Evolutionary conservation across 2,329 filamentous ascomycete species (phyloP).

Genomic region (Harringtonia aguacate): DNA sequence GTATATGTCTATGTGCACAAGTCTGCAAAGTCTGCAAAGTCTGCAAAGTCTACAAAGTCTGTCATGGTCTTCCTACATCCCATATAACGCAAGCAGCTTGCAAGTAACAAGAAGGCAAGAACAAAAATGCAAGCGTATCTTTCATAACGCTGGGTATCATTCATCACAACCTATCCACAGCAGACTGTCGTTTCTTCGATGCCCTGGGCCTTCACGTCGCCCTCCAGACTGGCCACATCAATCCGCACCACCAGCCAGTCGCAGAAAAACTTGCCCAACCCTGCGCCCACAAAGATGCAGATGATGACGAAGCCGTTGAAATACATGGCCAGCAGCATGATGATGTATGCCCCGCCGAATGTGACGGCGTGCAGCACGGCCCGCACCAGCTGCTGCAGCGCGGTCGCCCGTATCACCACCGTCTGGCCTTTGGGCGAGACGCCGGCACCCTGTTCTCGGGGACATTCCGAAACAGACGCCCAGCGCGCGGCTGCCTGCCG

Average conservation of each 20-base stretch:
- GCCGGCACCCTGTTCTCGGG: not conserved
- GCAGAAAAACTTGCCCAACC: slow-evolving; percentile 41
- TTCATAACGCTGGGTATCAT: no score
- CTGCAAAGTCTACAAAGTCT: no score
- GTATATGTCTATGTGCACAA: no score
- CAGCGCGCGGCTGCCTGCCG: slow-evolving; percentile 3
- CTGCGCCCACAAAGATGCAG: slow-evolving; percentile 33
- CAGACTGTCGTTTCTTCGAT: not conserved
- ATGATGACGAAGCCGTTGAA: slow-evolving; percentile 35
- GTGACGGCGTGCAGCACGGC: slow-evolving; percentile 27
- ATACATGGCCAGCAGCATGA: slow-evolving; percentile 35
- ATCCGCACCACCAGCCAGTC: slow-evolving; percentile 30
- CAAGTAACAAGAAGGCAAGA: no score
- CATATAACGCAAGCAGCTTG: no score
- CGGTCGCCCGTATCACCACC: slow-evolving; percentile 26
- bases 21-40: no score
- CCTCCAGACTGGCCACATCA: not conserved
- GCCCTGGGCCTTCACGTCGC: not conserved
- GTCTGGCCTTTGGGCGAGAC: not conserved
- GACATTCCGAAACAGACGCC: slow-evolving; percentile 6
- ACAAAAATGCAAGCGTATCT: no score
- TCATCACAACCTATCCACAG: not conserved
- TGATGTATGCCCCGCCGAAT: slow-evolving; percentile 31
- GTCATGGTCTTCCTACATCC: no score
- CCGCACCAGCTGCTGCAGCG: slow-evolving; percentile 28